Evolutionary conservation across 1,139 yeast species (phyloP).

Genomic region (Suhomyces anneliseae): DNA sequence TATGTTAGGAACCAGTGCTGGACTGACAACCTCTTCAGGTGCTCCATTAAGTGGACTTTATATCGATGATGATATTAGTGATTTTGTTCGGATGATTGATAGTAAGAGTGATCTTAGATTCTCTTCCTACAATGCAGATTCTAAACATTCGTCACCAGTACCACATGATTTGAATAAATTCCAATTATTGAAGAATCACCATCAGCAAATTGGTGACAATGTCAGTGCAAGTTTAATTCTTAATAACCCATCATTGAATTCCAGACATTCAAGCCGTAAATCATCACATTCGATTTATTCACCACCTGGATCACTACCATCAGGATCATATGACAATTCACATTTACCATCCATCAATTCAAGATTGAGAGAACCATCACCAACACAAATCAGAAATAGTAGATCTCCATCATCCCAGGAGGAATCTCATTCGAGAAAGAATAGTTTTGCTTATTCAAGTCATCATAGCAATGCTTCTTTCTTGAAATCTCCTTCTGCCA

Average conservation of each 20-base stretch:
- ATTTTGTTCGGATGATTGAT: constrained; percentile 80
- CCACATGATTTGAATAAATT: constrained; percentile 33
- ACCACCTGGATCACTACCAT: constrained; percentile 34
- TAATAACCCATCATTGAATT: constrained; percentile 15
- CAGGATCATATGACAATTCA: constrained; percentile 37
- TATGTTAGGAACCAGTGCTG: constrained; percentile 35
- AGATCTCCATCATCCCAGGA: constrained; percentile 11
- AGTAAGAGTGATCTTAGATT: constrained; percentile 54
- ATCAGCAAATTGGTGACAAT: constrained; percentile 53
- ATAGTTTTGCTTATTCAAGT: constrained; percentile 12
- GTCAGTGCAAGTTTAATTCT: constrained; percentile 46
- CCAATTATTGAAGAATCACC: constrained; percentile 41
- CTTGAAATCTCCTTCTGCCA: constrained; percentile 14
- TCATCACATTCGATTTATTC: constrained; percentile 36
- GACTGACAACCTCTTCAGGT: constrained; percentile 35
- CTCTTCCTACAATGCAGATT: constrained; percentile 12
- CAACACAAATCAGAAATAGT: constrained; percentile 1
- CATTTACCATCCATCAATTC: constrained; percentile 46
- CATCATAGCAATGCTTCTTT: constrained; percentile 17
- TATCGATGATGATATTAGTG: constrained; percentile 71
- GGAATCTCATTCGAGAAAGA: constrained; percentile 8
- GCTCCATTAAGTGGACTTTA: constrained; percentile 45
- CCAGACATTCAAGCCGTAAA: constrained; percentile 31
- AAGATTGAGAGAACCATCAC: constrained; percentile 34
- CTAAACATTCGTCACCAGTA: constrained; percentile 7